These are phyloP conservation scores for Lichina pygmaea DNA, from an alignment of 495 filamentous ascomycete genomes.

Conservation along the genomic window DNA sequence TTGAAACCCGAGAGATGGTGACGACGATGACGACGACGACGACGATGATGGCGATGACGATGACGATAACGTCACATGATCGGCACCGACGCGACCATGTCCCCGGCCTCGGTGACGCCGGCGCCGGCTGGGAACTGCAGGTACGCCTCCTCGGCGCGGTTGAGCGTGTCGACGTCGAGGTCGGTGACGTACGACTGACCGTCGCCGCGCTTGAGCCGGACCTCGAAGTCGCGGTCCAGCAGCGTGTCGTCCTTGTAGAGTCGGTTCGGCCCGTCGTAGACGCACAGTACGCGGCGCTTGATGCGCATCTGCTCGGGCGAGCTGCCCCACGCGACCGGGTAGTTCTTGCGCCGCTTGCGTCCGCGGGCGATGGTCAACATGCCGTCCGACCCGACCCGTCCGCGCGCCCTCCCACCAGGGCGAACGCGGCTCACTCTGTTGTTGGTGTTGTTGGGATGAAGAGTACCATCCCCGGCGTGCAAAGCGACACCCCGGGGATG, in stretches of 20 bases:
- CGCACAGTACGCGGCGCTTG: slow-evolving; percentile 84
- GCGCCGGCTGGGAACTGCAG: too few relatives aligned
- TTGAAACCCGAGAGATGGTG: too few relatives aligned
- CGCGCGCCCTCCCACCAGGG: slow-evolving; percentile 13
- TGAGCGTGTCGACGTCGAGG: slow-evolving; percentile 73
- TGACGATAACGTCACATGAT: too few relatives aligned
- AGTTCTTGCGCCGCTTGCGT: slow-evolving; percentile 73
- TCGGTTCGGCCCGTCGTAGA: slow-evolving; percentile 70
- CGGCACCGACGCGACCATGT: too few relatives aligned
- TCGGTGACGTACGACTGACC: slow-evolving; percentile 61
- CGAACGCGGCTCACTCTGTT: slow-evolving; percentile 14
- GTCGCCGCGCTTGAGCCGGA: slow-evolving; percentile 45
- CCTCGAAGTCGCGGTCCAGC: slow-evolving; percentile 84
- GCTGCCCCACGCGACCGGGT: slow-evolving; percentile 80
- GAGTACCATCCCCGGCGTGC: slow-evolving; percentile 22
- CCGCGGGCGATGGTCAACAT: slow-evolving; percentile 32
- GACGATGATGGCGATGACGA: too few relatives aligned
- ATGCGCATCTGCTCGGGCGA: slow-evolving; percentile 78
- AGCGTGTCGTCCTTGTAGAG: slow-evolving; percentile 99
- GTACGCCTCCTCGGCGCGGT: slow-evolving; percentile 29
- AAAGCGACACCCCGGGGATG: slow-evolving; percentile 22
- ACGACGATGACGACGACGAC: too few relatives aligned
- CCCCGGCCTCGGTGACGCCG: too few relatives aligned
- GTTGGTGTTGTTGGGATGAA: slow-evolving; percentile 13
- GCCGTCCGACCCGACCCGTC: slow-evolving; percentile 22